Base-by-base conservation (phyloP, 805 yeast genomes). In the Yamadazyma paraphyllophila region DNA sequence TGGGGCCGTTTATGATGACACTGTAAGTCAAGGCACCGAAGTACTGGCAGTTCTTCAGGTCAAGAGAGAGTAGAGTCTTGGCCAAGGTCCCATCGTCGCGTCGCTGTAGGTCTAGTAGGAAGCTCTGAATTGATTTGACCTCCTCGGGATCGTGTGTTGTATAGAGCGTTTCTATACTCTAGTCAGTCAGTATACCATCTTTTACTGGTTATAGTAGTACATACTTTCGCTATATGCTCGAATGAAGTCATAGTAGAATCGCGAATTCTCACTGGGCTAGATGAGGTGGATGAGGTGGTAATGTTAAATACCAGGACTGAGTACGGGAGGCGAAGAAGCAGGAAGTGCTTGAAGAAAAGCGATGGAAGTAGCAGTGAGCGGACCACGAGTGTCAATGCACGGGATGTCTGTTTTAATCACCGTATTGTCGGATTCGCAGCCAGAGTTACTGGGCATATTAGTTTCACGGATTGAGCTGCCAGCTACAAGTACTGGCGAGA, bases 11-110 rank as follows among this genome's bases (percentile, higher is more conserved):
- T 36, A 85, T 62, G 51, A 75, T 69, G 4, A 88, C 94, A 0
- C 88, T 77, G 47, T 80, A 81, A 0, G 96, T 88, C 46, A 86
- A 72, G 0, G 95, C 96, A 0, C 96, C 96, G 56, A 88, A 83
- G 60, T 84, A 88, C 56, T 81, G 80, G 50, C 82, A 78, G 46
- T 77, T 77, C 36, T 66, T 53, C 1, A 78, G 71, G 2, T 58
- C 56, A 2, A 59, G 57, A 49, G 39, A 48, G 48, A 88, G 65
- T 15, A 88, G 67, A 33, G 63, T 53, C 30, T 75, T 71, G 0
- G 91, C 96, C 17, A 88, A 57, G 2, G 53, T 51, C 1, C 88
- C 92, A 40, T 73, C 56, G 0, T 66, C 61, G 0, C 83, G 77
- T 53, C 68, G 73, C 58, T 88, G 96, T 5, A 81, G 56, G 3